Conservation (phyloP, 345 rosid species). For the Euphorbia lathyris region DNA sequence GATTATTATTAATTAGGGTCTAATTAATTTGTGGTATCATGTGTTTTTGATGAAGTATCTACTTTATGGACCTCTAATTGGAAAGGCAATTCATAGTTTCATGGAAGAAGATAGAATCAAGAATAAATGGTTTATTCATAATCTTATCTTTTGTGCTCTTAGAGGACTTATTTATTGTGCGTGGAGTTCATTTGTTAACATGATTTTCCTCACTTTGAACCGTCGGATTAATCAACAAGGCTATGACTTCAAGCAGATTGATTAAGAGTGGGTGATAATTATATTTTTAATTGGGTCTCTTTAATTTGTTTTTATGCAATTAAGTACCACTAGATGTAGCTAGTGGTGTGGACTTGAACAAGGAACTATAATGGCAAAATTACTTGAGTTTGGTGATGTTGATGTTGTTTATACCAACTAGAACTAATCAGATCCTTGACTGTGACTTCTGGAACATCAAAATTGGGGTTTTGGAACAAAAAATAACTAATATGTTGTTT, state of each 20-base stretch:
- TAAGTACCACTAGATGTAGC: no score
- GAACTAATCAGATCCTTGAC: no score
- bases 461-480: no score
- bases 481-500: no score
- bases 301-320: no score
- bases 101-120: slow-evolving; percentile 36
- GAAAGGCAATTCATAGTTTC: slow-evolving; percentile 50
- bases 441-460: no score
- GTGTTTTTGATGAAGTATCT: slow-evolving; percentile 49
- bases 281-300: neutral
- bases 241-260: slow-evolving; percentile 83
- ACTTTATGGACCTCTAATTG: slow-evolving; percentile 66
- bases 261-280: slow-evolving; percentile 87
- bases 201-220: slow-evolving; percentile 56
- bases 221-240: slow-evolving; percentile 62
- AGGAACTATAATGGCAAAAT: no score
- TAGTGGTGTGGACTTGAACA: no score
- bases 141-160: slow-evolving; percentile 47
- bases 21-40: neutral
- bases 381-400: no score
- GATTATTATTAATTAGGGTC: no score
- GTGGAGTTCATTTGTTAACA: slow-evolving; percentile 47
- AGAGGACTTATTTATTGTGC: slow-evolving; percentile 36
- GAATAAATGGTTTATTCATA: slow-evolving; percentile 59
- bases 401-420: no score